Base-by-base conservation (phyloP, 257 asterid genomes). In the Penstemon newberryi region DNA sequence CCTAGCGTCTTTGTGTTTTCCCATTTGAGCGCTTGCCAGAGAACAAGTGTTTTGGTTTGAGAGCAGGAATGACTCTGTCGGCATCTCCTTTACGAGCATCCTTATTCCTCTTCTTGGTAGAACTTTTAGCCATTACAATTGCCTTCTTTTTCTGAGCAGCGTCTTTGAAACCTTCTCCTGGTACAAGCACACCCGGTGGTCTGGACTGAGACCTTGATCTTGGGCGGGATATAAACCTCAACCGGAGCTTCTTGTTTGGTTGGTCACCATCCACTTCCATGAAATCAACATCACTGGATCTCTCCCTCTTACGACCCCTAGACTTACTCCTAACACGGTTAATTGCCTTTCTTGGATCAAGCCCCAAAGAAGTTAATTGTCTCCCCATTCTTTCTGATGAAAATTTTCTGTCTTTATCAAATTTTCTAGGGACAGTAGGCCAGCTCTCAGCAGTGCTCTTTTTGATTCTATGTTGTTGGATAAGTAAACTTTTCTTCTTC, bases 381-480 rank as follows among this genome's bases (percentile, higher is more conserved):
- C 99, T 86, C 43, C 96, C 97, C 97, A 94, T 91, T 74, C 99
- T 89, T 40, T 77, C 75, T 1, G 93, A 4, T 3, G 95, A 84
- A 56, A 80, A 94, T 65, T 78, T 36, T 38, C 69, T 75, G 72
- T 89, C 97, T 75, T 91, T 94, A 63, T 94, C 93, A 5, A 89
- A 89, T 63, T 89, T 91, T 45, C 99, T 77, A 4, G 97, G 96
- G 33, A 94, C 91, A 38, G 47, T 79, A 3, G 97, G 91, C 43
- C 97, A 81, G 84, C 96, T 87, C 77, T 87, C 97, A 3, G 95
- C 95, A 1, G 95, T 87, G 81, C 96, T 85, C 87, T 93, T 93
- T 76, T 87, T 93, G 0, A 88, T 76, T 56, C 97, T 84, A 65
- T 94, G 99, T 73, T 86, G 84, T 47, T 79, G 96, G 60, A 91